phyloP scores from a whole-genome alignment of 331 rosid species.

The Stylosanthes scabra region DNA sequence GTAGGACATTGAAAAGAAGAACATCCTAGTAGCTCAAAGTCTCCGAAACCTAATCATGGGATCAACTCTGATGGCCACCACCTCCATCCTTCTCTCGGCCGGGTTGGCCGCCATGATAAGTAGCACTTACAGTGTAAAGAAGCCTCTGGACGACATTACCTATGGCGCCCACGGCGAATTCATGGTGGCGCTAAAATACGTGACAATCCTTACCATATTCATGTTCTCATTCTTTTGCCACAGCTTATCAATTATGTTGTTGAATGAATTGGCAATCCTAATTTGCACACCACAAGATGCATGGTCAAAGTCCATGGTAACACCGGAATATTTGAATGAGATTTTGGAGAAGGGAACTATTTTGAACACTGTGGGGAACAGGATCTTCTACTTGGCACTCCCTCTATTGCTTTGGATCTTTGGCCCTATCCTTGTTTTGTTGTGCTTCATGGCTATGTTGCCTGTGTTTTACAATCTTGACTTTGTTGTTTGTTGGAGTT shows the following conservation, averaged over 20 bases:
- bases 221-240: conserved; percentile 65
- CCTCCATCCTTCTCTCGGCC: conserved; percentile 56
- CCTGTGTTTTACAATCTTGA: conserved; percentile 47
- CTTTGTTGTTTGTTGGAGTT: conserved; percentile 22
- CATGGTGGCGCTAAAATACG: conserved; percentile 58
- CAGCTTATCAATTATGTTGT: conserved; percentile 54
- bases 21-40: conserved; percentile 60
- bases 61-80: conserved; percentile 72
- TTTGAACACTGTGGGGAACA: conserved; percentile 48
- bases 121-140: conserved; percentile 67
- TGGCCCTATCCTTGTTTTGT: conserved; percentile 50
- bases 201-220: conserved; percentile 51
- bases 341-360: conserved; percentile 47
- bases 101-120: conserved; percentile 69
- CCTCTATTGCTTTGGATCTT: conserved; percentile 56
- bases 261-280: conserved; percentile 52
- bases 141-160: conserved; percentile 49
- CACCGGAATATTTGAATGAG: conserved; percentile 43
- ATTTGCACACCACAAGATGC: conserved; percentile 51
- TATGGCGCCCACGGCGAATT: conserved; percentile 59
- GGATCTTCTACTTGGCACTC: conserved; percentile 46
- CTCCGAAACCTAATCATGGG: conserved; percentile 64
- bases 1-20: conserved; percentile 73
- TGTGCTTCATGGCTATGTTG: conserved; percentile 37
- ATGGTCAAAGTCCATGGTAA: conserved; percentile 34